These are phyloP conservation scores for Chenopodium formosanum DNA, from an alignment of 148 eudicot species.

Conservation along the genomic window DNA sequence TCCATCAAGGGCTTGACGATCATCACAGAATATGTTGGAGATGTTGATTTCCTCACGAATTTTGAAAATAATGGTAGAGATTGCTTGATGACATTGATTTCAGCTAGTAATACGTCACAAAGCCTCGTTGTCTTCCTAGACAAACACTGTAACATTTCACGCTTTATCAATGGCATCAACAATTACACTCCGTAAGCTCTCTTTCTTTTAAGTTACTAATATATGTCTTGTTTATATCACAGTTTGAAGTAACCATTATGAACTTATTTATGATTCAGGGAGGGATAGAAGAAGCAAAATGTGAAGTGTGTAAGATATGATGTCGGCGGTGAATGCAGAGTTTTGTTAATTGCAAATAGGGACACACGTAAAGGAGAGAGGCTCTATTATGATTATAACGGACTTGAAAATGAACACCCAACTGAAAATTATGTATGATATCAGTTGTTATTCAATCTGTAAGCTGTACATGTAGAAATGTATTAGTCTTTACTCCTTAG, in stretches of 20 bases:
- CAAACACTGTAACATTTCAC: slow-evolving; percentile 85
- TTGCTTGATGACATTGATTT: slow-evolving; percentile 94
- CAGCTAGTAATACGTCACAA: slow-evolving; percentile 52
- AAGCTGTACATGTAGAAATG: slow-evolving; percentile 3
- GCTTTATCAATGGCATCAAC: slow-evolving; percentile 27
- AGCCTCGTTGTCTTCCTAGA: slow-evolving; percentile 93
- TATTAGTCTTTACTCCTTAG: neutral
- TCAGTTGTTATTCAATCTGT: neutral
- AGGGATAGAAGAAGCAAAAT: slow-evolving; percentile 90
- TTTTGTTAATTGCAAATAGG: slow-evolving; percentile 75
- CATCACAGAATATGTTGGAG: slow-evolving; percentile 93
- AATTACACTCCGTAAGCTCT: slow-evolving; percentile 74
- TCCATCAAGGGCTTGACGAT: slow-evolving; percentile 74
- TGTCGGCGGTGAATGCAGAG: slow-evolving; percentile 77
- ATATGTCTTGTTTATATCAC: neutral
- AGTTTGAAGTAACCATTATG: neutral
- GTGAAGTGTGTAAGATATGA: slow-evolving; percentile 87
- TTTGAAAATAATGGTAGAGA: slow-evolving; percentile 88
- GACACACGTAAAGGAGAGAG: slow-evolving; percentile 91
- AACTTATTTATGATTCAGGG: slow-evolving; percentile 50
- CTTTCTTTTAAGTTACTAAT: neutral
- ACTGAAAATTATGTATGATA: slow-evolving; percentile 82
- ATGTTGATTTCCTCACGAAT: slow-evolving; percentile 79
- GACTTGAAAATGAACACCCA: slow-evolving; percentile 86
- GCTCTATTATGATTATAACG: slow-evolving; percentile 88